Conservation (phyloP, 176 grass and related monocot genomes). For the Cocos nucifera region DNA sequence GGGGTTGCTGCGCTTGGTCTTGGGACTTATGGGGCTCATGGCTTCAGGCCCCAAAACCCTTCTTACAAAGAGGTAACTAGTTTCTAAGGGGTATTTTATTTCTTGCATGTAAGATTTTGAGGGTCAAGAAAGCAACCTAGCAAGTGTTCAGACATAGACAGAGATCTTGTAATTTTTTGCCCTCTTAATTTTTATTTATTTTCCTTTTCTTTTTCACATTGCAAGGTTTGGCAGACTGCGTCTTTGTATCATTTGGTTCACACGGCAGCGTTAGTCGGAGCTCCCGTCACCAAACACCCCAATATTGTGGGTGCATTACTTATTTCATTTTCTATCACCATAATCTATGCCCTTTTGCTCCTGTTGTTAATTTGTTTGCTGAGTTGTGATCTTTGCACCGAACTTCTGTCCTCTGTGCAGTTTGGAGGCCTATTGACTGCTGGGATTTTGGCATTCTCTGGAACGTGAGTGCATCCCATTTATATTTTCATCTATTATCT, state of each 20-base stretch:
- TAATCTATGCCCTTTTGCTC: too few relatives aligned
- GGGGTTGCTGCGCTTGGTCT: slow-evolving; percentile 80
- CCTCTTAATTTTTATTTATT: not conserved
- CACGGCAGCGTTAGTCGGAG: slow-evolving; percentile 75
- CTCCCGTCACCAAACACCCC: slow-evolving; percentile 64
- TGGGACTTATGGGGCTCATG: slow-evolving; percentile 73
- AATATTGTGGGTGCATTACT: slow-evolving; percentile 35
- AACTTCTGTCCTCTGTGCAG: slow-evolving; percentile 28
- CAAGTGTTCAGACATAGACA: too few relatives aligned
- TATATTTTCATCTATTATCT: not conserved
- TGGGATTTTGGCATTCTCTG: slow-evolving; percentile 80
- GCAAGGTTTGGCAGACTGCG: slow-evolving; percentile 79
- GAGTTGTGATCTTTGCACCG: too few relatives aligned
- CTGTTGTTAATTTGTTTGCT: too few relatives aligned
- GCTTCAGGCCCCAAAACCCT: slow-evolving; percentile 61
- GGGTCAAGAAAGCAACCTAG: too few relatives aligned
- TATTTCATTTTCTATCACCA: too few relatives aligned
- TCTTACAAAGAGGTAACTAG: slow-evolving; percentile 59
- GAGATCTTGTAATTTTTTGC: not conserved
- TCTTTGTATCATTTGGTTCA: slow-evolving; percentile 91
- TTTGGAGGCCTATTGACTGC: slow-evolving; percentile 80
- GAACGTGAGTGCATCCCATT: slow-evolving; percentile 45
- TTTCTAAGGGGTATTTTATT: not conserved
- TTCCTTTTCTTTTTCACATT: not conserved
- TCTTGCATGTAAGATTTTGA: not conserved